Evolutionary conservation across 2,329 filamentous ascomycete genomes (phyloP).

Genomic region (Xylaria hypoxylon): DNA sequence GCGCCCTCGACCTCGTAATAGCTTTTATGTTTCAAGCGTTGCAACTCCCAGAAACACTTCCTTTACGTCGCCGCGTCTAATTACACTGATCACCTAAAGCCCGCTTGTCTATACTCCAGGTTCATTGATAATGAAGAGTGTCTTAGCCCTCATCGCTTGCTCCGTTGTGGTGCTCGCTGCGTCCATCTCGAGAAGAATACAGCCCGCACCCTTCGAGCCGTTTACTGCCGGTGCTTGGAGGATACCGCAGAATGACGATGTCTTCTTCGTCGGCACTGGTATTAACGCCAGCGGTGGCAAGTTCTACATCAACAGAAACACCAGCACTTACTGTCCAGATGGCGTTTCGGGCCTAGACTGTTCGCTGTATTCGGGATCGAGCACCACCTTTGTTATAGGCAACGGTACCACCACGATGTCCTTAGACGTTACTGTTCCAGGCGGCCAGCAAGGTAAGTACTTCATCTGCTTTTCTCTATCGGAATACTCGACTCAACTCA

Average conservation of each 20-base stretch:
- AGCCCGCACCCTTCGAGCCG: slow-evolving; percentile 12
- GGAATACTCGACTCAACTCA: background rate
- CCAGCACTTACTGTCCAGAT: slow-evolving; percentile 41
- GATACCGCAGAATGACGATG: background rate
- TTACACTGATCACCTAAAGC: background rate
- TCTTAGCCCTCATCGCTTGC: slow-evolving; percentile 24
- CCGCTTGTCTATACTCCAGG: background rate
- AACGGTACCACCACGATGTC: slow-evolving; percentile 32
- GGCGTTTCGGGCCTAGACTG: slow-evolving; percentile 38
- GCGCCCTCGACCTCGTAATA: background rate
- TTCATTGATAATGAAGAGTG: slow-evolving; percentile 29
- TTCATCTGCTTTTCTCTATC: background rate
- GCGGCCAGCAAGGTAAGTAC: slow-evolving; percentile 43
- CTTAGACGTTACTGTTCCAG: slow-evolving; percentile 40
- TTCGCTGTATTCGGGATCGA: slow-evolving; percentile 33
- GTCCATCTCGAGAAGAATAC: slow-evolving; percentile 9
- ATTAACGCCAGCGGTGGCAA: slow-evolving; percentile 45
- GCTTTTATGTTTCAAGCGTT: background rate
- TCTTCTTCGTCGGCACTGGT: slow-evolving; percentile 31
- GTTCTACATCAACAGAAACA: slow-evolving; percentile 42
- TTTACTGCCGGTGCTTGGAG: slow-evolving; percentile 42
- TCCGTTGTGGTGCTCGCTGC: slow-evolving; percentile 21
- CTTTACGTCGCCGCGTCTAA: background rate
- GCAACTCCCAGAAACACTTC: background rate
- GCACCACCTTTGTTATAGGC: slow-evolving; percentile 39